Percentiles rank a stretch among this genome's conserved stretches.
These are phyloP conservation scores for Saccharomycopsis vini DNA, from an alignment of 805 yeast genomes.

Conservation along the genomic window DNA sequence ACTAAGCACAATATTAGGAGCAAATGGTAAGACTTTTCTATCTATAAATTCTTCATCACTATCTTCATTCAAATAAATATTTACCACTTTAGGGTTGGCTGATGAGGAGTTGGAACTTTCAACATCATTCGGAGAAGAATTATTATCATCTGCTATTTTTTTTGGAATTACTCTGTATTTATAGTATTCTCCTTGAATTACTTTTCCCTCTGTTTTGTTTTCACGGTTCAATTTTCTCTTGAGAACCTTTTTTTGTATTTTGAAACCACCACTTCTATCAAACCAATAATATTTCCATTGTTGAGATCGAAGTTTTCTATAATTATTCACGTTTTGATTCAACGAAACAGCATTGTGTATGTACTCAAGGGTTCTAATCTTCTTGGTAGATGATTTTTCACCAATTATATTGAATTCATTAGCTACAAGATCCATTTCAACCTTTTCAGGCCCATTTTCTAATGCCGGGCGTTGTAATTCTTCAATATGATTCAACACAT, in stretches of 20 bases:
- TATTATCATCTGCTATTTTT: neutral
- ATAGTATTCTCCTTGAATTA: constrained; percentile 9
- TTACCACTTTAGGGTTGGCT: constrained; percentile 1
- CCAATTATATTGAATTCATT: constrained; percentile 4
- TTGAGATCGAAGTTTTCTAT: constrained; percentile 1
- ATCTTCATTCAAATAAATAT: constrained; percentile 12
- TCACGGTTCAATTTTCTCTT: constrained; percentile 6
- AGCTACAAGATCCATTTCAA: neutral
- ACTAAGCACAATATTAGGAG: constrained; percentile 1
- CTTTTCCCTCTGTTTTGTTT: neutral
- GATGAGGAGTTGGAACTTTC: no score
- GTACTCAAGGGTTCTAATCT: constrained; percentile 14
- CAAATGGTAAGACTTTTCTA: constrained; percentile 3
- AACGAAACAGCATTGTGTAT: constrained; percentile 15
- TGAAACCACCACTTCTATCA: constrained; percentile 15
- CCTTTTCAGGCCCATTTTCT: neutral
- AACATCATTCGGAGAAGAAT: no score
- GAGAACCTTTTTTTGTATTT: constrained; percentile 7
- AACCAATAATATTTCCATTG: constrained; percentile 20
- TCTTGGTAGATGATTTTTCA: constrained; percentile 3
- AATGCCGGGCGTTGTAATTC: constrained; percentile 6
- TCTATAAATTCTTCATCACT: constrained; percentile 16
- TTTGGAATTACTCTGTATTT: constrained; percentile 7
- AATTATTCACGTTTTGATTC: constrained; percentile 14
- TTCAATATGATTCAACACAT: constrained; percentile 4